Base-by-base conservation (phyloP, 2,329 filamentous ascomycete species). In the Fusarium scirpi region DNA sequence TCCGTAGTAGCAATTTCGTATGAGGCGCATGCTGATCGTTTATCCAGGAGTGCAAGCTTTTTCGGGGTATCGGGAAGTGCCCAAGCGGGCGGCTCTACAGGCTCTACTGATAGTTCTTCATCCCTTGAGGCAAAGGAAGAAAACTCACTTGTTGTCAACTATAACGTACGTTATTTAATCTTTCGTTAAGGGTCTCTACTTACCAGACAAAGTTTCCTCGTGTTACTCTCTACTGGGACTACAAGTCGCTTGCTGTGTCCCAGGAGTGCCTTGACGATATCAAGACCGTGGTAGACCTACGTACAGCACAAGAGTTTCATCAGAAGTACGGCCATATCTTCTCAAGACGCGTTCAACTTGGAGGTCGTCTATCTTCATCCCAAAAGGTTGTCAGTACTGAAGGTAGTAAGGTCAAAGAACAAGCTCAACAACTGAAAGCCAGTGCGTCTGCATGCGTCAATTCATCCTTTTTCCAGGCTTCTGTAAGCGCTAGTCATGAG, bases 341-440 rank as follows among this genome's bases (percentile, higher is more conserved):
- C 27, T 32, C 45, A 2, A 30, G 6, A 11, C 45, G 45, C 8
- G 27, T 48, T 4, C 45, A 48, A n/a, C 18, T 48, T 8, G 45
- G 45, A 15, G 45, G 45, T 30, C 45, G 45, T 12, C 45, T 48
- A 30, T 48, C 45, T 30, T 32, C 45, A 22, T 48, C 45, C 5
- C 10, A 48, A 11, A 48, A 30, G 7, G 27, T 48, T 30, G 18
- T 12, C 18, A 22, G 7, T 16, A 32, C 18, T 11, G 7, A n/a
- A 9, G 18, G 18, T 2, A n/a, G 11, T 11, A 32, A 8, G 10
- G 20, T n/a, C 15, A 1, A 13, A 9, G 10, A 8, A 4, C 45
- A 48, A 48, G 18, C 18, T 12, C 2, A 15, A 15, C 32, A 30
- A 16, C 27, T 48, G 3, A 48, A 48, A 7, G 27, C 45, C 18